Evolutionary conservation across 2,329 filamentous ascomycete species (phyloP), one percentile per base, ranked within the genome.

Genomic region (Ceratocystis alfenasii): DNA sequence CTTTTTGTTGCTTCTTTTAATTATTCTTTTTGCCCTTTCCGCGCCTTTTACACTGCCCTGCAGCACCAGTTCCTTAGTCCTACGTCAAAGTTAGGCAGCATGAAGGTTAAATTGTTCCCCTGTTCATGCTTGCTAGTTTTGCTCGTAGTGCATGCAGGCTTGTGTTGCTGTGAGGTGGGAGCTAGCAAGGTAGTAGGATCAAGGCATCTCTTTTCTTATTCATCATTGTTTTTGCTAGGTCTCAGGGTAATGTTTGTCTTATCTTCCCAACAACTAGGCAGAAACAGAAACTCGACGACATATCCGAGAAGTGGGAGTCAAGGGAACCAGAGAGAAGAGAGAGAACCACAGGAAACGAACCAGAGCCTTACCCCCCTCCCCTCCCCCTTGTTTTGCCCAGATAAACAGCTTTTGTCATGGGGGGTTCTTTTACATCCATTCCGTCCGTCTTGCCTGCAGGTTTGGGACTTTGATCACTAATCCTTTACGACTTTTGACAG

Each of bases 271-370:
- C 62, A 33, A 64, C 44, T 36, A 59, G 55, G 55, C 55, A 59
- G 55, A 59, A 59, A 59, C 55, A 59, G 33, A 53, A 33, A 17
- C 55, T 8, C n/a, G 6, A 22, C n/a, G 55, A 55, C 41, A 44
- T 53, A 22, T 48, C 25, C 46, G 62, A 44, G 22, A 63, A 63
- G 48, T 48, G 41, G 61, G 46, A 48, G 46, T 30, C 61, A 63
- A 63, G 61, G 20, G 25, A 30, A 33, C 10, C 17, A 45, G 60
- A 41, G 60, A n/a, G 36, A n/a, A 48, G 46, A 48, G 46, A n/a
- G 17, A 48, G n/a, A 48, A 22, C 46, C 6, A 48, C n/a, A 30
- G 41, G 17, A 59, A 20, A 33, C 25, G 17, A 17, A 59, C 7
- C 1, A n/a, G 12, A 41, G 36, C 36, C 36, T 12, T 41, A 15